Conservation (phyloP, 345 rosid genomes). For the Syzygium aromaticum region DNA sequence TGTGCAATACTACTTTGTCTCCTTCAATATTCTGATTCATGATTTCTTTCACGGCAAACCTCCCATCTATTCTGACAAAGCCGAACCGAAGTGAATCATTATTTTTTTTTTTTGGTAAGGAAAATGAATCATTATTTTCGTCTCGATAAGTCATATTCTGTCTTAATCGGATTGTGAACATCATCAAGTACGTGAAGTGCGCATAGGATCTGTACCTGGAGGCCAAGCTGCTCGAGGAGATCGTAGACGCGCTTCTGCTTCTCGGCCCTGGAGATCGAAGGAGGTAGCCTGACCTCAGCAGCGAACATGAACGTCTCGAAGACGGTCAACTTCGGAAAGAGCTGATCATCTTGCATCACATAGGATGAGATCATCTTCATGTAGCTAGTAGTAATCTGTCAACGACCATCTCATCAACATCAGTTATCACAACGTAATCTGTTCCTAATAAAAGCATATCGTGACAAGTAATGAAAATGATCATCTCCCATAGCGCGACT, state of each 20-base stretch:
- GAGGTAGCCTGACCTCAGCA: conserved; percentile 77
- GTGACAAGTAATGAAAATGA: background rate
- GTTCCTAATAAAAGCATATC: background rate
- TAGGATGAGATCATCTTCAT: conserved; percentile 81
- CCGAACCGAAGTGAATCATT: background rate
- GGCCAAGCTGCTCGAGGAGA: conserved; percentile 67
- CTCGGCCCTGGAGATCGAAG: conserved; percentile 49
- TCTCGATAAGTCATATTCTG: background rate
- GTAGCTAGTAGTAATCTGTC: conserved; percentile 53
- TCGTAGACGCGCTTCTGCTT: conserved; percentile 58
- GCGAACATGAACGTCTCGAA: conserved; percentile 80
- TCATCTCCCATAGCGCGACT: background rate
- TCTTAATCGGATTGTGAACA: background rate
- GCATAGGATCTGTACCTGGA: conserved; percentile 25
- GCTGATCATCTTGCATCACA: conserved; percentile 92
- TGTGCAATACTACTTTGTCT: background rate
- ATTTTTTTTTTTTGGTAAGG: too few relatives aligned
- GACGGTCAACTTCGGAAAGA: conserved; percentile 71
- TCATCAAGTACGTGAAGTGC: background rate
- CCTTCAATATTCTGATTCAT: background rate
- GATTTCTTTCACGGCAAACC: background rate
- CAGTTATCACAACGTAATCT: background rate
- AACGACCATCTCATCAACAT: background rate
- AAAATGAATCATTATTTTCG: background rate
- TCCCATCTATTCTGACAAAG: background rate